Evolutionary conservation across 2,329 filamentous ascomycete genomes (phyloP).

Genomic region (Fusarium pseudonygamai): DNA sequence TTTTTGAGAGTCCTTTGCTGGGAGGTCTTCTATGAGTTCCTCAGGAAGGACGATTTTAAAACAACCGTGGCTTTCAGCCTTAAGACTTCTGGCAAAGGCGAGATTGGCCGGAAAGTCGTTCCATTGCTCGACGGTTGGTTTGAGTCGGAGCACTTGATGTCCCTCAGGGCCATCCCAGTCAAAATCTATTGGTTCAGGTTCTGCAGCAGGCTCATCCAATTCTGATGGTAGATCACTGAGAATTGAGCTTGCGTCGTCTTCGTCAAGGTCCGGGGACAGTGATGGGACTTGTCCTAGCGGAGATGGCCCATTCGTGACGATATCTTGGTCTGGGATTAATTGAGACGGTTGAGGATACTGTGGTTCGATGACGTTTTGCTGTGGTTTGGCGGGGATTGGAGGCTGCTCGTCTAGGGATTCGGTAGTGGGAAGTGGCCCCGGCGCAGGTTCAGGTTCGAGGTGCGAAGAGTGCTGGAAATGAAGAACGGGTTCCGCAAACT

Average conservation of each 20-base stretch:
- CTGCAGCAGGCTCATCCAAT: constrained; percentile 32
- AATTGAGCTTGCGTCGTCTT: constrained; percentile 37
- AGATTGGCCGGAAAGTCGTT: constrained; percentile 50
- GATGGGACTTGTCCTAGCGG: not conserved
- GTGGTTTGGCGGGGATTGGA: constrained; percentile 27
- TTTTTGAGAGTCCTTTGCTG: constrained; percentile 44
- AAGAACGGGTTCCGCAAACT: constrained; percentile 10
- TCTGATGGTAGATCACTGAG: constrained; percentile 37
- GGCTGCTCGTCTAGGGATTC: constrained; percentile 23
- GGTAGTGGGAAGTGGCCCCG: constrained; percentile 13
- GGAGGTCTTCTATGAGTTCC: constrained; percentile 45
- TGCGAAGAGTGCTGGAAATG: constrained; percentile 20
- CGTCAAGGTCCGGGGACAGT: constrained; percentile 7
- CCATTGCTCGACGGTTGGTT: constrained; percentile 50
- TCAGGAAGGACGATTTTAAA: constrained; percentile 51
- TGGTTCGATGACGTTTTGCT: constrained; percentile 32
- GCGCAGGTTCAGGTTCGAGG: constrained; percentile 7
- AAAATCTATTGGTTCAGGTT: constrained; percentile 45
- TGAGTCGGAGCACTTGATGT: constrained; percentile 47
- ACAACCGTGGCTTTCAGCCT: constrained; percentile 49
- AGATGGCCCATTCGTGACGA: not conserved
- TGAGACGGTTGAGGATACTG: constrained; percentile 11
- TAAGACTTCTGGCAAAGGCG: constrained; percentile 45
- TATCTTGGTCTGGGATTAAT: constrained; percentile 1
- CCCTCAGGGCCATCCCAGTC: constrained; percentile 47